phyloP scores from a whole-genome alignment of 208 protist genomes.

The Trypanosoma boissoni region DNA sequence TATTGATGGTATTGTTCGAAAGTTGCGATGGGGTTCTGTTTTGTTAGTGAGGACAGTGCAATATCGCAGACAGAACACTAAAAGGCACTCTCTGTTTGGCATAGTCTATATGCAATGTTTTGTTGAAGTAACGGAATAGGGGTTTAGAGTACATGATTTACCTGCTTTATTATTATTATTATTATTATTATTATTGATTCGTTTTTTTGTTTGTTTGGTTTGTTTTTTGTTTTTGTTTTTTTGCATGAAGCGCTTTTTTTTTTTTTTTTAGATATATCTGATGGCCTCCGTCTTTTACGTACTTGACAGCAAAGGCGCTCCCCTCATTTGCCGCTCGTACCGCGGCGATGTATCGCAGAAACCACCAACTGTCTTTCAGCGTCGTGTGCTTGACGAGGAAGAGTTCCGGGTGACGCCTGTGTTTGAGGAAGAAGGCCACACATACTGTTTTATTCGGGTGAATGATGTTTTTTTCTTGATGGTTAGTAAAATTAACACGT shows the following conservation, averaged over 20 bases:
- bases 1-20: too few relatives aligned
- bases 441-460: conserved; percentile 94
- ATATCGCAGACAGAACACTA: too few relatives aligned
- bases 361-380: conserved; percentile 81
- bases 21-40: too few relatives aligned
- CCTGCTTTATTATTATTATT: too few relatives aligned
- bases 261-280: not conserved
- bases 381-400: conserved; percentile 92
- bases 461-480: conserved; percentile 95
- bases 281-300: conserved; percentile 94
- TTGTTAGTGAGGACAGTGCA: too few relatives aligned
- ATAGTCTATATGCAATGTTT: too few relatives aligned
- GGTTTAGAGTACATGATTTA: too few relatives aligned
- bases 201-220: too few relatives aligned
- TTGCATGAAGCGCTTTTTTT: conserved; percentile 1
- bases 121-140: too few relatives aligned
- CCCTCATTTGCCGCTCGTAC: conserved; percentile 95
- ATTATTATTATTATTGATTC: too few relatives aligned
- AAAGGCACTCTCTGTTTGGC: too few relatives aligned
- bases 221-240: conserved; percentile 8
- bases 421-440: conserved; percentile 91
- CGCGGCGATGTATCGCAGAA: conserved; percentile 93
- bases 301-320: conserved; percentile 92
- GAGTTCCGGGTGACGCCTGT: conserved; percentile 90
- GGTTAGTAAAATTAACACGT: conserved; percentile 95